These are phyloP conservation scores for Astrocystis sublimbata DNA, from an alignment of 495 filamentous ascomycete genomes.

Conservation along the genomic window DNA sequence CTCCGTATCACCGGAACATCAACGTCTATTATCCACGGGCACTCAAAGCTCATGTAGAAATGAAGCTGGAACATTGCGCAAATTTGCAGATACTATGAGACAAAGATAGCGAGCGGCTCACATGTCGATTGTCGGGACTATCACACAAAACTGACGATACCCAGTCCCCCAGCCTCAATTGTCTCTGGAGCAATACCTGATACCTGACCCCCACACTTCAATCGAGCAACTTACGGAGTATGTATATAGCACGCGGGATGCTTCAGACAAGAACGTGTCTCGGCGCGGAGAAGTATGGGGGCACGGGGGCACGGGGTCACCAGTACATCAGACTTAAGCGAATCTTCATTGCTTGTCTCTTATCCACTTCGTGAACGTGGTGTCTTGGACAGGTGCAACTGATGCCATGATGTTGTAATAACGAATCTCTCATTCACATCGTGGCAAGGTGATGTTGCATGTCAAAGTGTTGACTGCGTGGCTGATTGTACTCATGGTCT, in stretches of 20 bases:
- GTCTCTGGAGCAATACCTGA: neutral
- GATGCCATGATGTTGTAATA: slow-evolving; percentile 3
- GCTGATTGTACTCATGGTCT: neutral
- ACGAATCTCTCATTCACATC: neutral
- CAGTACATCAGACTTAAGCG: slow-evolving; percentile 2
- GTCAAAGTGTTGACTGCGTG: slow-evolving; percentile 2
- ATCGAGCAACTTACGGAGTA: neutral
- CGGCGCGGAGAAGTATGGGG: neutral
- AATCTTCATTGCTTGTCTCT: neutral
- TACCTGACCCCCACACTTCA: slow-evolving; percentile 2
- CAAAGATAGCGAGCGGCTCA: neutral
- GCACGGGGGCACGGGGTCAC: too few species aligned
- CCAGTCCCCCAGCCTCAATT: neutral
- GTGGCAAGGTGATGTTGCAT: neutral
- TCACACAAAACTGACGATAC: too few species aligned
- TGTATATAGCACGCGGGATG: neutral
- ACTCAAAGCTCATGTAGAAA: too few species aligned
- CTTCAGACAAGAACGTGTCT: slow-evolving; percentile 4
- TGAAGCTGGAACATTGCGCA: neutral
- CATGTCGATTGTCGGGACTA: neutral
- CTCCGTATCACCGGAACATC: slow-evolving; percentile 4
- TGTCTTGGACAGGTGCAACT: slow-evolving; percentile 2
- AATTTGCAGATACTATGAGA: neutral
- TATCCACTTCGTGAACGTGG: neutral
- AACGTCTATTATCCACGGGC: neutral